These are phyloP conservation scores for Saccharum officinarum DNA, from an alignment of 176 grass and related monocot species.

Conservation along the genomic window DNA sequence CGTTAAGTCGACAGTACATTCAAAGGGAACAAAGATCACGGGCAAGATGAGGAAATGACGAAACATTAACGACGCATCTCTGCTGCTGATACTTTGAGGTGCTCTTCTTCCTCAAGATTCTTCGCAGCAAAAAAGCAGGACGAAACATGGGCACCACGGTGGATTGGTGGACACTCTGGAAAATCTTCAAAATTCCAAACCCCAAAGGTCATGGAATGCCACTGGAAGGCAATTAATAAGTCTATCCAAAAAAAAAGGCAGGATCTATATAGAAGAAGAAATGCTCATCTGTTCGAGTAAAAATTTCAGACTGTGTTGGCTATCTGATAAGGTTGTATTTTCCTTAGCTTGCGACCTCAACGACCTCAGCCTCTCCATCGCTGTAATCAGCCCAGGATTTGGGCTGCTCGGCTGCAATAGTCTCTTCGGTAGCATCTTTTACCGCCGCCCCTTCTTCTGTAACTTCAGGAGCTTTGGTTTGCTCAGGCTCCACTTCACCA, in stretches of 20 bases:
- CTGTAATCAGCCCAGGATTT: conserved; percentile 84
- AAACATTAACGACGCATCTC: conserved; percentile 26
- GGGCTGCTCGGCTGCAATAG: conserved; percentile 41
- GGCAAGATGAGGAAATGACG: not conserved
- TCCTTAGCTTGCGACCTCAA: conserved; percentile 64
- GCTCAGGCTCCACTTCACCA: conserved; percentile 34
- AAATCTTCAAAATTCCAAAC: conserved; percentile 5
- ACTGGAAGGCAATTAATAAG: conserved; percentile 21
- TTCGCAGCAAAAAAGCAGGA: conserved; percentile 10
- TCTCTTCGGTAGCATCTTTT: conserved; percentile 40
- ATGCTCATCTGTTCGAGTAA: conserved; percentile 31
- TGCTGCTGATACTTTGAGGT: not conserved
- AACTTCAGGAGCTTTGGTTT: conserved; percentile 37
- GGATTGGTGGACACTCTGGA: not conserved
- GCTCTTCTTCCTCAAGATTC: conserved; percentile 26
- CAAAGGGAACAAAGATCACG: conserved; percentile 20
- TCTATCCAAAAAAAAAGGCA: conserved; percentile 34
- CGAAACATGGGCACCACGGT: conserved; percentile 11
- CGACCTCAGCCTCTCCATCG: conserved; percentile 64
- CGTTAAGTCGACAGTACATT: conserved; percentile 39
- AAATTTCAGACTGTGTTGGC: conserved; percentile 14
- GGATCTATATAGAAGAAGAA: conserved; percentile 23
- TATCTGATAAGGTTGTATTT: conserved; percentile 14
- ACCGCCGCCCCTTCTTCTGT: conserved; percentile 24
- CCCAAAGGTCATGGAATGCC: not conserved